Percentiles rank a stretch among this genome's conserved stretches.
phyloP scores from a whole-genome alignment of 1,139 yeast species.

The Taphrina pruni region DNA sequence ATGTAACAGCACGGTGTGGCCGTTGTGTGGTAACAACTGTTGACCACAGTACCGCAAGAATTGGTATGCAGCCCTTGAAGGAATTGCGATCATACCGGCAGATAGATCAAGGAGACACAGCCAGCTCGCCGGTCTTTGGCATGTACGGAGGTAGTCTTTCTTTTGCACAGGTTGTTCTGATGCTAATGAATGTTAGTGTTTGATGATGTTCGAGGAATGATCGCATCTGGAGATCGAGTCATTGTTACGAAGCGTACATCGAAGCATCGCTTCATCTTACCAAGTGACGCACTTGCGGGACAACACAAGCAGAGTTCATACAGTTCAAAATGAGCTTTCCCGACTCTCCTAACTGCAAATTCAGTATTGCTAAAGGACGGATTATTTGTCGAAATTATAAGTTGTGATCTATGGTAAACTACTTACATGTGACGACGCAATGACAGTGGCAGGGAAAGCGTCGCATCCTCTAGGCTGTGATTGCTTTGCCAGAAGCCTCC shows the following conservation, averaged over 20 bases:
- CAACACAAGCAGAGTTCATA: not conserved
- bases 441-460: not conserved
- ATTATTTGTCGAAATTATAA: not conserved
- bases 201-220: conserved; percentile 7
- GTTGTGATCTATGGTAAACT: not conserved
- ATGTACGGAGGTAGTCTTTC: conserved; percentile 18
- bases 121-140: conserved; percentile 22
- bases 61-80: conserved; percentile 12
- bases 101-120: conserved; percentile 16
- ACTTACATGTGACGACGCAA: not conserved
- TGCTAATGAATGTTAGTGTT: not conserved
- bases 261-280: conserved; percentile 10
- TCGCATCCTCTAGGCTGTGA: not conserved
- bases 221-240: not conserved
- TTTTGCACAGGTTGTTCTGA: not conserved
- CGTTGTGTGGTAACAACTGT: conserved; percentile 15
- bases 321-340: not conserved
- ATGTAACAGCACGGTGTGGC: conserved; percentile 18
- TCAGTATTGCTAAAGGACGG: not conserved
- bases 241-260: conserved; percentile 2
- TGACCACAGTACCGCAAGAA: not conserved
- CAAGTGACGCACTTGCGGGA: not conserved
- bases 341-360: not conserved
- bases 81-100: conserved; percentile 6
- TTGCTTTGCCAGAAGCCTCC: conserved; percentile 7